Base-by-base conservation (phyloP, 306 rosid species). In the Malus sieversii region DNA sequence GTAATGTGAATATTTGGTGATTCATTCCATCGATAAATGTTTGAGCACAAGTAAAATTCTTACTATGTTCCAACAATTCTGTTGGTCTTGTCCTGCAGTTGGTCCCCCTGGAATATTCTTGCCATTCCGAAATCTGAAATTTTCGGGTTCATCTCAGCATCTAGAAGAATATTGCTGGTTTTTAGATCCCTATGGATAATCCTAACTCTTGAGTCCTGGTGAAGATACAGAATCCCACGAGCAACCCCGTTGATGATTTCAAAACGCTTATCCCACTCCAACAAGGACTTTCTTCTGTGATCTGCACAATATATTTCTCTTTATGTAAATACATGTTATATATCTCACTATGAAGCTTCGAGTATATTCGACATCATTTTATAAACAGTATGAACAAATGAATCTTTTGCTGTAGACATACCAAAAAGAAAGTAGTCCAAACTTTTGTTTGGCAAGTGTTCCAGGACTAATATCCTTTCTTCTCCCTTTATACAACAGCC, bases 61-160 rank as follows among this genome's bases (percentile, higher is more conserved):
- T 87, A 90, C 92, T 82, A 90, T 66, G 92, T 90, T 48, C 95
- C 89, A 38, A 84, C 92, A n/a, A 90, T 66, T 15, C 80, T 68
- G 5, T 67, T 84, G 32, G 91, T 90, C 15, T 75, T 72, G 42
- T 83, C 86, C 53, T 82, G 87, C 69, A 69, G 72, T 72, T 85
- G 84, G 30, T 90, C 80, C 6, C 81, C 81, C 4, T 86, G 78
- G 62, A 88, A 77, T 73, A 85, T 85, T 80, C 87, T 88, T 57
- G 93, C 96, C 91, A 82, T 82, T 32, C 96, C 96, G 73, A 88
- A 91, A 75, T 91, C 93, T 45, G 93, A 80, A 53, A 91, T 79
- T 78, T 91, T 91, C 13, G 89, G 89, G 29, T 88, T 82, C 83
- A 88, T 62, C 51, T 73, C 55, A 53, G 75, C 69, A 66, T 88